Base-by-base conservation (phyloP, 176 grass and related monocot species). In the Rhynchospora tenuis region DNA sequence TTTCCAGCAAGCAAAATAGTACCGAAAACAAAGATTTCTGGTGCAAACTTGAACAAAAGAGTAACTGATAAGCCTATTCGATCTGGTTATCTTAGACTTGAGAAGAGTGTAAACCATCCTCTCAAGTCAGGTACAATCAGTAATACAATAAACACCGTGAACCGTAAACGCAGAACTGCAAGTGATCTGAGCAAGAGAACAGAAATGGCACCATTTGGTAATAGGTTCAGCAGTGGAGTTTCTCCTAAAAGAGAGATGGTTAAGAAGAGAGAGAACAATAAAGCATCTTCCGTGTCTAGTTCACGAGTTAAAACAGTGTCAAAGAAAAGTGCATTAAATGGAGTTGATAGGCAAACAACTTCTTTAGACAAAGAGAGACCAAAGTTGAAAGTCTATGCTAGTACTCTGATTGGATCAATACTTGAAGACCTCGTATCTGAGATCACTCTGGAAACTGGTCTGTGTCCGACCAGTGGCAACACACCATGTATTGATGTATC, bases 371-470 rank as follows among this genome's bases (percentile, higher is more conserved):
- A 82, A 66, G 59, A 81, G 87, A 86, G 23, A 78, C 73, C 64
- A 51, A 60, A 62, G 67, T 67, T 79, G 73, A 81, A 81, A 20
- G 65, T 66, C 66, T 57, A 29, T 86, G 84, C 87, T 16, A 78
- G 9, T 80, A 92, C 80, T 65, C 86, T 88, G 84, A 86, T 81
- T 24, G 76, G 13, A 13, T 64, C 81, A 31, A 26, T 89, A 80
- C 89, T 97, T 64, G 87, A 93, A 83, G 52, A 91, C n/a, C 89
- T 97, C 58, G 88, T 91, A 71, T 83, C 85, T 52, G 89, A 78
- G 56, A 81, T 97, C 61, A 86, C 47, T 54, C 7, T 24, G 9
- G 79, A 82, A 50, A 7, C 72, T 17, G 47, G 72, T 54, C 1
- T 54, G 46, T 9, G 13, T 54, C 13, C 28, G 14, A 27, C 23